Evolutionary conservation across 2,329 filamentous ascomycete genomes (phyloP), one percentile per base, ranked within the genome.

Genomic region (Ophidiomyces ophidiicola): DNA sequence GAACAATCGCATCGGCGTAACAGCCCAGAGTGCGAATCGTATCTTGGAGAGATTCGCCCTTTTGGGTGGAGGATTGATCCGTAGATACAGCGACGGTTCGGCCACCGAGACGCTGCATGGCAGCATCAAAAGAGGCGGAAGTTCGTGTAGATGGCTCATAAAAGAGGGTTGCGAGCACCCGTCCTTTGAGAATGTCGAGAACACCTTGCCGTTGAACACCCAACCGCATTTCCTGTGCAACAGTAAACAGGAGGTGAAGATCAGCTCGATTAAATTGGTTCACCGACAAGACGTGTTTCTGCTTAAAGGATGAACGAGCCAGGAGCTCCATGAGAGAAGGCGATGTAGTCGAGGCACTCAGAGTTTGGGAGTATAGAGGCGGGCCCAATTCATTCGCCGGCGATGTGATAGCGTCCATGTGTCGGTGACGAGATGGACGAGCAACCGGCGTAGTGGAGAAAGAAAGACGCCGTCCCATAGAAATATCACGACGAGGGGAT

Each of bases 61-160:
- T 98, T 62, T 87, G 75, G 3, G 87, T 87, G 10, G 84, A 93
- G 2, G 88, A 94, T 50, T 83, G 76, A 4, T 78, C 74, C 2
- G 88, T 92, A 28, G 85, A 71, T 55, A 96, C 79, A 37, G 79
- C 71, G 39, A 98, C 73, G 2, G 82, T 88, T 34, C 85, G 76
- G 33, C 90, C 90, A 50, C 90, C 90, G 4, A 98, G 79, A 37
- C 92, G 82, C 70, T 98, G 92, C 90, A 98, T 98, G 29, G 90
- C 90, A 41, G 88, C 83, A 57, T 98, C 90, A 53, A 98, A 98
- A 3, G 90, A 98, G 25, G 83, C 78, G 8, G 88, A 94, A 4
- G 90, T 98, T 39, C 90, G 76, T 2, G 90, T 98, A 0, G 88
- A 96, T 1, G 90, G 90, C 70, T 98, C 90, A 62, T 87, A 98